Percentiles rank a stretch among this genome's conserved stretches.
These are phyloP conservation scores for Circinella minor DNA, from an alignment of 371 early-diverging fungal genomes.

Conservation along the genomic window DNA sequence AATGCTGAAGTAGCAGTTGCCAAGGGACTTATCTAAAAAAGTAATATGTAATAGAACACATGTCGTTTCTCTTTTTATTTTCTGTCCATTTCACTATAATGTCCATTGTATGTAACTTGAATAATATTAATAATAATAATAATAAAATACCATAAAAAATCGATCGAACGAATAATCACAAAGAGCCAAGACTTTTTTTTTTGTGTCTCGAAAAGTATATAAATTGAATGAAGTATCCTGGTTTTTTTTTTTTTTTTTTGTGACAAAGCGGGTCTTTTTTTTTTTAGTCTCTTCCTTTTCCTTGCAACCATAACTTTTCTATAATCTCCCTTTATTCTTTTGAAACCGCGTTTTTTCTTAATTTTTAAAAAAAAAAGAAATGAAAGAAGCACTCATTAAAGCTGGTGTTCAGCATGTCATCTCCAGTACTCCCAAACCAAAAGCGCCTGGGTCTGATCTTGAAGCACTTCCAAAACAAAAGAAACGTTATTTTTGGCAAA, in stretches of 20 bases:
- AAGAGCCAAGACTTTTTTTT: background rate
- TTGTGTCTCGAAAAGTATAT: background rate
- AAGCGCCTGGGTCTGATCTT: slow-evolving; percentile 8
- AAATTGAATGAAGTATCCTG: background rate
- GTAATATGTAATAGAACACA: background rate
- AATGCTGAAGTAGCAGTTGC: slow-evolving; percentile 94
- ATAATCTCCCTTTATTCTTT: background rate
- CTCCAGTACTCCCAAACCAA: slow-evolving; percentile 1
- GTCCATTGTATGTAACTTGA: too few species aligned
- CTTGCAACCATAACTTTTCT: too few species aligned
- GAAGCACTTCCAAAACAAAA: slow-evolving; percentile 5
- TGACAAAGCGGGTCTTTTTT: background rate
- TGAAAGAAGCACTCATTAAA: slow-evolving; percentile 16
- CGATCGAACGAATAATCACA: background rate
- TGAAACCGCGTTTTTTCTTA: background rate
- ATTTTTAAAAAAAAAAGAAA: background rate
- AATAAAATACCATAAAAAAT: background rate
- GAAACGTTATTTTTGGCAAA: slow-evolving; percentile 12
- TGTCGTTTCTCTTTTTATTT: background rate
- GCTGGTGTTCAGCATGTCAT: slow-evolving; percentile 12
- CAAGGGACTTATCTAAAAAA: slow-evolving; percentile 65
- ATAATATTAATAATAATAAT: too few species aligned
- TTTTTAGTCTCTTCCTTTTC: background rate
- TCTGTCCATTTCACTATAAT: background rate
- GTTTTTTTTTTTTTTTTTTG: too few species aligned